Conservation (phyloP, 768 basidiomycete species). For the Mycena venus region DNA sequence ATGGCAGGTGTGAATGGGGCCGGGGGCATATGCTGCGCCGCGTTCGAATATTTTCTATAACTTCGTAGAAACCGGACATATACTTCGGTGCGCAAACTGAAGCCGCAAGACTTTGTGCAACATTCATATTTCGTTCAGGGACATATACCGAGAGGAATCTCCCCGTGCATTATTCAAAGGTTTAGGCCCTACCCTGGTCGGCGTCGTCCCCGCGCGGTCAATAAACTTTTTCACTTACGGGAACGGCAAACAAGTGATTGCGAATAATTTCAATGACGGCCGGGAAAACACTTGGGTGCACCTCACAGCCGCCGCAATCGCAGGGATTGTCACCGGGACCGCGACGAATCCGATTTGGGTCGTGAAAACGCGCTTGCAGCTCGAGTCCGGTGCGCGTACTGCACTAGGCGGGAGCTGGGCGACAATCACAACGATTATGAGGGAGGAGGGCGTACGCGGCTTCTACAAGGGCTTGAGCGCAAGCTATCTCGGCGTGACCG, state of each 20-base stretch:
- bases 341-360: conserved; percentile 99
- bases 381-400: conserved; percentile 50
- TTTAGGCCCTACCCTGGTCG: conserved; percentile 93
- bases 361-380: conserved; percentile 95
- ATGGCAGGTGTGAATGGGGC: conserved; percentile 54
- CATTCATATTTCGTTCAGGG: conserved; percentile 57
- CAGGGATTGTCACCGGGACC: conserved; percentile 88
- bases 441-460: conserved; percentile 86
- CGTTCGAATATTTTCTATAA: conserved; percentile 80
- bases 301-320: conserved; percentile 85
- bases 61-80: conserved; percentile 94
- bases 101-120: too few relatives aligned
- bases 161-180: conserved; percentile 93
- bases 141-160: conserved; percentile 92
- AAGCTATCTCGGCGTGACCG: conserved; percentile 95
- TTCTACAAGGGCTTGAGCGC: conserved; percentile 97
- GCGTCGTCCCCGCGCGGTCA: conserved; percentile 94
- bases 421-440: conserved; percentile 80
- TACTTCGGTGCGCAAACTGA: conserved; percentile 75
- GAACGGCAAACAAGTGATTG: conserved; percentile 94
- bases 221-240: conserved; percentile 99
- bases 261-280: conserved; percentile 83
- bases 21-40: conserved; percentile 53
- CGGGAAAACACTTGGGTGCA: conserved; percentile 90
- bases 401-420: conserved; percentile 66